Conservation (phyloP, 306 rosid species). For the Trifolium pratense region DNA sequence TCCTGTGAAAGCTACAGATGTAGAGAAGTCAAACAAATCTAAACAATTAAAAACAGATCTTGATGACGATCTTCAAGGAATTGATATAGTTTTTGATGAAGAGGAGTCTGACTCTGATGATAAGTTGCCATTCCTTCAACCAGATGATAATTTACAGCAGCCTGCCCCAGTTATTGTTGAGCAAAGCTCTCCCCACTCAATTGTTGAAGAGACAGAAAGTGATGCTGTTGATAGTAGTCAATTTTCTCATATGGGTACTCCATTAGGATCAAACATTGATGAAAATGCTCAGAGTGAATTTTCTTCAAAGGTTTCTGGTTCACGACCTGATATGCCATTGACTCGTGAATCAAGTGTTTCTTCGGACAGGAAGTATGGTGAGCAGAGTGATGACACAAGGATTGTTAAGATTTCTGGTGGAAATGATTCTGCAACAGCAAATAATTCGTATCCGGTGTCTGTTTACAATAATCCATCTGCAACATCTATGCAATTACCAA, state of each 20-base stretch:
- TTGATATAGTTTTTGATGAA: slow-evolving; percentile 93
- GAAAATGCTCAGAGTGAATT: slow-evolving; percentile 82
- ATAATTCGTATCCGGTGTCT: slow-evolving; percentile 62
- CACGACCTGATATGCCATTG: slow-evolving; percentile 74
- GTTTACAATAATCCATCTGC: slow-evolving; percentile 58
- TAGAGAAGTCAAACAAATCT: slow-evolving; percentile 76
- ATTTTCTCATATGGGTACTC: slow-evolving; percentile 72
- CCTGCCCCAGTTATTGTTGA: slow-evolving; percentile 70
- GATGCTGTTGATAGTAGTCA: slow-evolving; percentile 72
- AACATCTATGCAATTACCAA: slow-evolving; percentile 62
- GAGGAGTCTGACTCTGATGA: slow-evolving; percentile 96
- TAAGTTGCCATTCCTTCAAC: slow-evolving; percentile 91
- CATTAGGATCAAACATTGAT: slow-evolving; percentile 69
- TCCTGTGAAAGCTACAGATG: slow-evolving; percentile 54
- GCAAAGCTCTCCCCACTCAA: slow-evolving; percentile 92
- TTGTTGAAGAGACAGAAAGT: slow-evolving; percentile 96
- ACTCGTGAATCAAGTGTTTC: slow-evolving; percentile 87
- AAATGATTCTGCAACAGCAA: slow-evolving; percentile 61
- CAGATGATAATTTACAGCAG: slow-evolving; percentile 84
- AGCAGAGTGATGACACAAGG: slow-evolving; percentile 75
- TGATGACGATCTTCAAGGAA: slow-evolving; percentile 96
- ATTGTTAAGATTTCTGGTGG: slow-evolving; percentile 62
- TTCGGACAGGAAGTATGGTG: slow-evolving; percentile 83
- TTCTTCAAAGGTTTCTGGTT: slow-evolving; percentile 90
- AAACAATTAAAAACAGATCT: slow-evolving; percentile 82